Base-by-base conservation (phyloP, 257 asterid species). In the Ehretia macrophylla region DNA sequence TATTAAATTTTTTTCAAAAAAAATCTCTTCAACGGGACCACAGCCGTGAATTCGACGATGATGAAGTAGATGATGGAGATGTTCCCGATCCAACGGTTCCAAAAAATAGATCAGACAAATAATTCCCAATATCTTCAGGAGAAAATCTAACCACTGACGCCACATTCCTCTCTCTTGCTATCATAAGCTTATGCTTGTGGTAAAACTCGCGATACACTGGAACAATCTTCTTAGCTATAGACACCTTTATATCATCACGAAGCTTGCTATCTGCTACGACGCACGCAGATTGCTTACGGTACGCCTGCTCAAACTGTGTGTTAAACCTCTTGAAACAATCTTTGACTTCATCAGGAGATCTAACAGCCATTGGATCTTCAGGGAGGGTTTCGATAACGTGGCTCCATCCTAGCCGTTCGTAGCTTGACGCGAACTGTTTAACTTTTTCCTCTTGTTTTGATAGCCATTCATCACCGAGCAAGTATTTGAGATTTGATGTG, bases 401-500 rank as follows among this genome's bases (percentile, higher is more conserved):
- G 73, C 87, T 65, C 98, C 98, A 90, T 22, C 82, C 98, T 20
- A 76, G 63, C 66, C 83, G 81, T 63, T 79, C 85, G 60, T 85
- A 87, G 32, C 65, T 83, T 0, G 76, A 8, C 42, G 83, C 75
- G 56, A 80, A 81, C 62, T 74, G 83, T 54, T 68, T 82, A 20
- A 88, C 85, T 23, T 83, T 83, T 0, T 50, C 48, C 11, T 85
- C 92, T 59, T 82, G 95, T 68, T 73, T 82, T 18, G 77, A 51
- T 17, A 87, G 11, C 98, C 98, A 91, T 0, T 80, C 84, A 5
- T 85, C 85, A 51, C 92, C 95, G 69, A 87, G 77, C 64, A 83
- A 62, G 64, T 85, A 71, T n/a, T 72, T 82, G 51, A 91, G 85
- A 46, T 87, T 82, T 0, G 98, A 91, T 10, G 81, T 60, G 8